These are phyloP conservation scores for Straminergon stramineum DNA, from an alignment of 225 moss, liverwort and hornwort species.

Conservation along the genomic window DNA sequence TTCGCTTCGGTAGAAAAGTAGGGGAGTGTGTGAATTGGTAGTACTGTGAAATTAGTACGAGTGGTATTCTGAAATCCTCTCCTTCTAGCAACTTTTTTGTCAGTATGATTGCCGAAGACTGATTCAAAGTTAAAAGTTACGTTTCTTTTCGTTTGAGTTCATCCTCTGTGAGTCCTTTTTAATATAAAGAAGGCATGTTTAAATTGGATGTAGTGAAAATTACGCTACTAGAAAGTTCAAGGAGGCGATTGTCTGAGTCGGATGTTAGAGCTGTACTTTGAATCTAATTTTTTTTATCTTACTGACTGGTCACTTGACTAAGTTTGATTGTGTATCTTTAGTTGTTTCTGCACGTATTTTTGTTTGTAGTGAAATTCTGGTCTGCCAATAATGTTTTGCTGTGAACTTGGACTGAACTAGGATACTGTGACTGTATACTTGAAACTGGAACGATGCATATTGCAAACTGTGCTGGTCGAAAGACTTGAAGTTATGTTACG, in stretches of 20 bases:
- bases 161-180: background rate
- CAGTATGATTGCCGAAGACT: background rate
- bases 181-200: background rate
- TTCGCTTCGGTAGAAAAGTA: background rate
- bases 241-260: background rate
- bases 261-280: background rate
- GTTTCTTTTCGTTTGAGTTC: background rate
- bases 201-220: background rate
- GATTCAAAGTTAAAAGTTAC: background rate
- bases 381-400: background rate
- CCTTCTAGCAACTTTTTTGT: background rate
- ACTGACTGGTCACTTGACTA: background rate
- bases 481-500: background rate
- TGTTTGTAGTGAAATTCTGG: background rate
- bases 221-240: background rate
- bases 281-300: background rate
- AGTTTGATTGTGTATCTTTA: background rate
- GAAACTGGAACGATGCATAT: background rate
- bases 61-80: background rate
- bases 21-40: background rate
- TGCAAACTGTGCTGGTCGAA: background rate
- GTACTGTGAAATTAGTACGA: background rate
- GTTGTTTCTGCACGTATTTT: background rate
- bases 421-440: background rate
- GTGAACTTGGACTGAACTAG: background rate